Base-by-base conservation (phyloP, 352 stramenopile genomes). In the Globisporangium takayamanum region DNA sequence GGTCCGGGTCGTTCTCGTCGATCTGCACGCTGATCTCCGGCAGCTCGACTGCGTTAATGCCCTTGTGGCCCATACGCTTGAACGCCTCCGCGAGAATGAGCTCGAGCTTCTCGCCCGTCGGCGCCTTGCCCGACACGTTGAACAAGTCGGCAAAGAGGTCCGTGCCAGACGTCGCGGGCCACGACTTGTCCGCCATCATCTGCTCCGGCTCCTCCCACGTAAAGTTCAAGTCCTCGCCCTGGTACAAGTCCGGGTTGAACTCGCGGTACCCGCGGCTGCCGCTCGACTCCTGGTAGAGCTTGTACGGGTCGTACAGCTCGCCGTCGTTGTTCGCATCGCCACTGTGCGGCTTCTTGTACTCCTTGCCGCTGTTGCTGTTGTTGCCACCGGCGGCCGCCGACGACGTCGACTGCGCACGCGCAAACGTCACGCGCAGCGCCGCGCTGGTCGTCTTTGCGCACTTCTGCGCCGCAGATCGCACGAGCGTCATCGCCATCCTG, bases 131-230 rank as follows among this genome's bases (percentile, higher is more conserved):
- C 50, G 79, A 73, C 41, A 95, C 76, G 68, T 95, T 92, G 60
- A 92, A 68, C 66, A 95, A 66, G 66, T 95, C 85, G 53, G 68
- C 63, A 60, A 92, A 95, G 57, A 93, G 63, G 48, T 95, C 81
- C 15, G 83, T 76, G 66, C 80, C 81, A 1, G 83, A 83, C 16
- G 85, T 95, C 47, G 75, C 62, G 1, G 85, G 85, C 85, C 85
- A 95, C 64, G 80, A 92, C 70, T 95, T 95, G 71, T 95, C 85
- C 39, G 83, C 81, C 85, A 95, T 95, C 70, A 95, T 74, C 44
- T 87, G 67, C 53, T 85, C 81, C 4, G 80, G 79, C 63, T 91
- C 83, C 54, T 75, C 67, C 83, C 83, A 93, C 73, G 79, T 72
- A 25, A 75, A 87, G 47, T 87, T 69, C 49, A 72, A 58, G 46